phyloP scores from a whole-genome alignment of 2,329 filamentous ascomycete species.

The Dactylellina parvicollis region DNA sequence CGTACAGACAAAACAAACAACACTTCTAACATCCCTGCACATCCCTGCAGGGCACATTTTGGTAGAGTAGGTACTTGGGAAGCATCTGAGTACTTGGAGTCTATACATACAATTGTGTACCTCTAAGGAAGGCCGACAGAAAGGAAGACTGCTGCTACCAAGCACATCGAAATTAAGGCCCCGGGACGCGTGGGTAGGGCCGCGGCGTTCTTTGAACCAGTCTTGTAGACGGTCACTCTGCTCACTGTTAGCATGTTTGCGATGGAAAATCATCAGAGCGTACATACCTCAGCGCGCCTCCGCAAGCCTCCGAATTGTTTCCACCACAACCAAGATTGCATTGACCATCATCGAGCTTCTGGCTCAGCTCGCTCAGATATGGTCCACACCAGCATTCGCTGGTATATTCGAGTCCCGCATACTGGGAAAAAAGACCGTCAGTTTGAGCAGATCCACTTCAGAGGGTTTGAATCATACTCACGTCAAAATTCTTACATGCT shows the following conservation, averaged over 20 bases:
- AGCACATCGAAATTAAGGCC: background rate
- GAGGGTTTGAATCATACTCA: conserved; percentile 3
- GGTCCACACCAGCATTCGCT: conserved; percentile 72
- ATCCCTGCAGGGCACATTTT: too few species aligned
- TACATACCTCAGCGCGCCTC: conserved; percentile 64
- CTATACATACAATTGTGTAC: too few species aligned
- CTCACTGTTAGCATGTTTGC: background rate
- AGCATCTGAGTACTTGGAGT: too few species aligned
- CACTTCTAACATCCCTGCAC: too few species aligned
- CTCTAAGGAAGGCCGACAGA: background rate
- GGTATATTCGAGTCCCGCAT: conserved; percentile 69
- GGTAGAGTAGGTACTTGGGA: too few species aligned
- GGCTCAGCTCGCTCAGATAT: conserved; percentile 64
- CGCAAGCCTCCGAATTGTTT: conserved; percentile 66
- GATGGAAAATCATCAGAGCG: background rate
- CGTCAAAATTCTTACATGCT: conserved; percentile 63
- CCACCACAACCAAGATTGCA: conserved; percentile 69
- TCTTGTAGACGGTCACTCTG: conserved; percentile 43
- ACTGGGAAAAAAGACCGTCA: conserved; percentile 58
- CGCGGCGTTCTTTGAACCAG: background rate
- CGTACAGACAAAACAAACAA: too few species aligned
- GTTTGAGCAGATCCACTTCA: background rate
- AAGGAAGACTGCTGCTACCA: background rate
- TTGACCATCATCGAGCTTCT: conserved; percentile 63
- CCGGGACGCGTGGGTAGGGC: background rate